Percentiles rank a stretch among this genome's conserved stretches.
phyloP scores from a whole-genome alignment of 2,329 filamentous ascomycete genomes.

The Cryphonectria carpinicola region DNA sequence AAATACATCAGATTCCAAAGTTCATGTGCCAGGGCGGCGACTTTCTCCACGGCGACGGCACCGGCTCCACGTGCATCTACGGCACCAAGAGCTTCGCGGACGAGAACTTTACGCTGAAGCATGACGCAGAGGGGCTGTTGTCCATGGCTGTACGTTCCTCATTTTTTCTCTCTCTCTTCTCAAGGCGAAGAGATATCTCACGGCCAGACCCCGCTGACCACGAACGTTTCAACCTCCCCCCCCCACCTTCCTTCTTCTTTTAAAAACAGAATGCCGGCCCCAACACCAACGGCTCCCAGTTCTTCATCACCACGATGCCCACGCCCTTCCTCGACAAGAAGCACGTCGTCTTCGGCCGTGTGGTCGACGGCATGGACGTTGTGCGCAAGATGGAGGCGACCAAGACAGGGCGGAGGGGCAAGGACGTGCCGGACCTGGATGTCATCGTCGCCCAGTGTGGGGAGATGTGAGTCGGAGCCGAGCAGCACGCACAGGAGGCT shows the following conservation, averaged over 20 bases:
- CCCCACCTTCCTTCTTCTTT: neutral
- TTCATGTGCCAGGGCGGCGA: constrained; percentile 99
- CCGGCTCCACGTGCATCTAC: constrained; percentile 86
- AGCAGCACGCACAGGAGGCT: neutral
- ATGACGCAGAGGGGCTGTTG: constrained; percentile 78
- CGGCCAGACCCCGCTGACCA: neutral
- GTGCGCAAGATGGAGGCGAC: constrained; percentile 92
- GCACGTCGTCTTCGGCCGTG: constrained; percentile 93
- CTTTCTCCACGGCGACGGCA: constrained; percentile 91
- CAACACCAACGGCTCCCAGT: constrained; percentile 93
- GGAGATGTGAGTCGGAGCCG: constrained; percentile 72
- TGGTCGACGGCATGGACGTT: constrained; percentile 87
- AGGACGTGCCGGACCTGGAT: constrained; percentile 84
- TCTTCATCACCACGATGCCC: constrained; percentile 91
- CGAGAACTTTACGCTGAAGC: constrained; percentile 83
- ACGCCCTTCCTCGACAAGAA: constrained; percentile 90
- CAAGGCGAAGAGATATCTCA: too few species aligned
- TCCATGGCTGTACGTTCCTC: constrained; percentile 82
- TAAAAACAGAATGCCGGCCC: constrained; percentile 76
- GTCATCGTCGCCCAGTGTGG: constrained; percentile 86
- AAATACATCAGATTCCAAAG: constrained; percentile 71
- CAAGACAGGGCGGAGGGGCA: constrained; percentile 72
- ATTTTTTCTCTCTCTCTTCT: constrained; percentile 3
- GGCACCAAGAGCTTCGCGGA: constrained; percentile 83
- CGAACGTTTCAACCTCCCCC: neutral